These are phyloP conservation scores for Cicer cuneatum DNA, from an alignment of 306 rosid species.

Conservation along the genomic window DNA sequence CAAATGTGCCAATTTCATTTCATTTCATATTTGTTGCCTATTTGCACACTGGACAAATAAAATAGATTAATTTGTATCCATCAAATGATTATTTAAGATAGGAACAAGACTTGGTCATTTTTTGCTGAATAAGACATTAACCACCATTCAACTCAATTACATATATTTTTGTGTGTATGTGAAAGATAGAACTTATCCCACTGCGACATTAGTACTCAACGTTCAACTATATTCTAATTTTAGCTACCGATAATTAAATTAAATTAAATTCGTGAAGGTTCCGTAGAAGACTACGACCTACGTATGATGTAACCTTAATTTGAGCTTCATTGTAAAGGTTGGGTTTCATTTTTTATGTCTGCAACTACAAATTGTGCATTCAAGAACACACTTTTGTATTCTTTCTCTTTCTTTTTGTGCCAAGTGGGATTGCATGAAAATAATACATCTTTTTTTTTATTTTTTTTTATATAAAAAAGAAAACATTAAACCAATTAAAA, in stretches of 20 bases:
- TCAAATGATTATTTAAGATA: too few relatives aligned
- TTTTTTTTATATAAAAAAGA: too few relatives aligned
- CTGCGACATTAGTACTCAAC: not conserved
- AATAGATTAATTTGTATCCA: too few relatives aligned
- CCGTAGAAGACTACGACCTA: not conserved
- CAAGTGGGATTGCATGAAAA: not conserved
- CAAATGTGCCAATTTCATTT: too few relatives aligned
- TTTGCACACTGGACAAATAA: too few relatives aligned
- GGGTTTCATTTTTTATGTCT: slow-evolving; percentile 2
- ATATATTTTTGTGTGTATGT: too few relatives aligned
- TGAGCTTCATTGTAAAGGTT: not conserved
- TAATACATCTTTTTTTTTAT: not conserved
- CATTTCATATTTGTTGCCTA: too few relatives aligned
- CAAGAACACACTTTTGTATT: not conserved
- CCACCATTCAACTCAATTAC: slow-evolving; percentile 13
- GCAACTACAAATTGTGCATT: not conserved
- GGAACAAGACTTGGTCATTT: too few relatives aligned
- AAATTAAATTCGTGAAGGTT: slow-evolving; percentile 30
- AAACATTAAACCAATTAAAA: not conserved
- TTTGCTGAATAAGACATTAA: too few relatives aligned
- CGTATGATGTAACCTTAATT: not conserved
- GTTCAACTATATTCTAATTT: not conserved
- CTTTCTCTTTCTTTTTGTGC: not conserved
- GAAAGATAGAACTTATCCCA: slow-evolving; percentile 16
- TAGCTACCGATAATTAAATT: slow-evolving; percentile 9